phyloP scores from a whole-genome alignment of 2,329 filamentous ascomycete genomes.

The Aspergillus fructus region DNA sequence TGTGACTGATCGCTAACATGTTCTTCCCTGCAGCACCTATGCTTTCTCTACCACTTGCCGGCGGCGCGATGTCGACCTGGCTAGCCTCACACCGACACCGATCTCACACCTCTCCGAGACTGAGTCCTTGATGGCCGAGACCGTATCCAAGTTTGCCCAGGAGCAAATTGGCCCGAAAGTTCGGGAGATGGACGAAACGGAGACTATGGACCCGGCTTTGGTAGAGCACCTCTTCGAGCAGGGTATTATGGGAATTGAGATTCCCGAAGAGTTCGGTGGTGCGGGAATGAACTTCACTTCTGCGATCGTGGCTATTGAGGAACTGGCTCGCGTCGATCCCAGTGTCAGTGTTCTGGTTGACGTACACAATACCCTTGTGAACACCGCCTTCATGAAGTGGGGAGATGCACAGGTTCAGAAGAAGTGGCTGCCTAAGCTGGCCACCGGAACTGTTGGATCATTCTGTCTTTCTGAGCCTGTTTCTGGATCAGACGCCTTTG shows the following conservation, averaged over 20 bases:
- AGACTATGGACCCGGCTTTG: conserved; percentile 83
- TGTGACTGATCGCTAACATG: background rate
- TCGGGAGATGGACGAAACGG: conserved; percentile 95
- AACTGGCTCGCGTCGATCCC: conserved; percentile 89
- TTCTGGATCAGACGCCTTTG: conserved; percentile 94
- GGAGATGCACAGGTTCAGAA: conserved; percentile 75
- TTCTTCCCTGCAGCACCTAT: conserved; percentile 41
- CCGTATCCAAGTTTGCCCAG: conserved; percentile 85
- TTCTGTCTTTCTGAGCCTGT: conserved; percentile 93
- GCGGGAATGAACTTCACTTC: conserved; percentile 98
- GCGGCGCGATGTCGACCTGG: conserved; percentile 62
- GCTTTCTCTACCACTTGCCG: conserved; percentile 61
- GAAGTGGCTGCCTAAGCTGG: conserved; percentile 84
- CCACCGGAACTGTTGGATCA: conserved; percentile 83
- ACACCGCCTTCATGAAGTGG: conserved; percentile 86
- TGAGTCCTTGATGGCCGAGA: conserved; percentile 83
- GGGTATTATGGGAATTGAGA: conserved; percentile 95
- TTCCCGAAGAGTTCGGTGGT: conserved; percentile 94
- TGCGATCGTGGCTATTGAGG: conserved; percentile 94
- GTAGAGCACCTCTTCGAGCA: conserved; percentile 97
- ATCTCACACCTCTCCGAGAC: conserved; percentile 91
- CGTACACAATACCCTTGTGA: conserved; percentile 97
- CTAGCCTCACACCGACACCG: conserved; percentile 80
- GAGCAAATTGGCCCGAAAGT: conserved; percentile 88
- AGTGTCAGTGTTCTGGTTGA: conserved; percentile 94